Percentiles rank a stretch among this genome's conserved stretches.
phyloP scores from a whole-genome alignment of 1,284 basidiomycete species.

The Mycosarcoma mackinlayi region DNA sequence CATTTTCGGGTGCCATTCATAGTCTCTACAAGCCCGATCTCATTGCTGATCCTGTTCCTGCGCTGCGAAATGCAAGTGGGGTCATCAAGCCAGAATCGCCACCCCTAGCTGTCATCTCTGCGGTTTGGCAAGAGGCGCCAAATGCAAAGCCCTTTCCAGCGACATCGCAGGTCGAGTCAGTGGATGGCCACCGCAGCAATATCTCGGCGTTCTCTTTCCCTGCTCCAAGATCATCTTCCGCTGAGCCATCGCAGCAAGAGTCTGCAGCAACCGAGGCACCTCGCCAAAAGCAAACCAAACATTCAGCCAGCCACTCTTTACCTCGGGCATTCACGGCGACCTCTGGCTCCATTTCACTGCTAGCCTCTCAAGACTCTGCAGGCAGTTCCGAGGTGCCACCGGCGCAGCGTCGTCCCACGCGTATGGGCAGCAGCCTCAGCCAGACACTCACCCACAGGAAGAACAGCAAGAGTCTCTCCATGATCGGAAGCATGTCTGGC shows the following conservation, averaged over 20 bases:
- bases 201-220: conserved; percentile 30
- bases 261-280: not conserved
- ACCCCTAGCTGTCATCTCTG: conserved; percentile 31
- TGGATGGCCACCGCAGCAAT: conserved; percentile 12
- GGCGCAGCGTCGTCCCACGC: conserved; percentile 20
- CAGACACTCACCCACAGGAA: conserved; percentile 25
- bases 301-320: conserved; percentile 26
- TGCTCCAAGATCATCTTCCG: conserved; percentile 10
- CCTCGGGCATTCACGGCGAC: conserved; percentile 18
- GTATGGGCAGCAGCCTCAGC: conserved; percentile 13
- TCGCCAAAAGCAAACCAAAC: conserved; percentile 15
- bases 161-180: not conserved
- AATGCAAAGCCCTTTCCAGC: not conserved
- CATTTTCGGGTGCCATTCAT: conserved; percentile 16
- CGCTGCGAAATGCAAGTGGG: conserved; percentile 8
- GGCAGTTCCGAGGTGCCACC: not conserved
- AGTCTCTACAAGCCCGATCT: conserved; percentile 15
- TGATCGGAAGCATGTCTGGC: conserved; percentile 30
- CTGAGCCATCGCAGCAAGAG: conserved; percentile 8
- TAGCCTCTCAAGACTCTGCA: not conserved
- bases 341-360: conserved; percentile 12
- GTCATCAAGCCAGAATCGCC: conserved; percentile 16
- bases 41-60: conserved; percentile 14
- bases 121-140: conserved; percentile 8
- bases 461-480: conserved; percentile 44